Evolutionary conservation across 1,284 basidiomycete genomes (phyloP), one percentile per base, ranked within the genome.

Genomic region (Leccinum pachyderme): DNA sequence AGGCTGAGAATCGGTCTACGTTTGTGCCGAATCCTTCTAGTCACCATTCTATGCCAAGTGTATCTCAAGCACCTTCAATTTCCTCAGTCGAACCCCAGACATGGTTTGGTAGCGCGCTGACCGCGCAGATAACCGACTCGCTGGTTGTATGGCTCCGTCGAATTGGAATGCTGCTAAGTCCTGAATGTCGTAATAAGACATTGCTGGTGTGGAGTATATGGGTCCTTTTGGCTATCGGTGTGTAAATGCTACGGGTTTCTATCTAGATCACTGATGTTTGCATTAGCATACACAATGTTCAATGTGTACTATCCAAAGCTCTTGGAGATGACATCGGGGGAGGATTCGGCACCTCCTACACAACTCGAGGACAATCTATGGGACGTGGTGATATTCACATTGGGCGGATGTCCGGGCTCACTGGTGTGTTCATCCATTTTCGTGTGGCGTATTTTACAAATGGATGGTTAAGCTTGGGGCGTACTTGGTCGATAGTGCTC

Each of bases 291-390:
- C 66, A 97, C 93, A 9, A 96, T 96, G 86, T 98, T 98, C 77
- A 98, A 98, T 67, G 94, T 97, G 12, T 98, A 89, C 72, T 79
- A 98, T 25, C 96, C 96, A 0, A 94, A 94, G 64, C 80, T 96
- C 15, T 76, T 98, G 31, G 95, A 95, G 76, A 81, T 78, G 4
- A 69, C 73, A 1, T 59, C 61, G 2, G 64, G 67, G 1, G 66
- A 65, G 11, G 63, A 63, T 6, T 67, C 64, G 2, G 69, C 71
- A 1, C 8, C 28, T 8, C 71, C 78, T 18, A 81, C 81, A 62
- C 73, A 78, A 1, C 73, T 94, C 18, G 78, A 84, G 58, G 80
- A 83, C 48, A 90, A 83, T 46, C 67, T 95, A 47, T 87, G 84
- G 83, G 91, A 94, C 62, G 87, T 95, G 8, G 82, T 91, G 49